Evolutionary conservation across 345 rosid genomes (phyloP), one percentile per base, ranked within the genome.

Genomic region (Fremontodendron californicum): DNA sequence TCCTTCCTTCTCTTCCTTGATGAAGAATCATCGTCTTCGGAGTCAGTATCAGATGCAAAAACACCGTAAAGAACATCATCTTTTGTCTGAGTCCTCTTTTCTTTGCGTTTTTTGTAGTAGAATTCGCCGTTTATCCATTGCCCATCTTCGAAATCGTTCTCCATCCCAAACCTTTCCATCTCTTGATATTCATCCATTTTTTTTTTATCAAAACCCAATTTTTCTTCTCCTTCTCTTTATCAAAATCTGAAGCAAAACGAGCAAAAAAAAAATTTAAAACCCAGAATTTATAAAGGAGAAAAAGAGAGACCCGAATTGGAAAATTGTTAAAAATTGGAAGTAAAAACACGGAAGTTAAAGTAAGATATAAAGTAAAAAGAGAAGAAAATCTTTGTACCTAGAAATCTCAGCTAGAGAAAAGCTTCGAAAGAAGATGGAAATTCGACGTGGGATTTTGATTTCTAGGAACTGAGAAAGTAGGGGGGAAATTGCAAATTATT

Each of bases 161-260:
- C 94, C 93, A 88, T 84, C 27, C 86, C 89, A 74, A 91, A 94
- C 66, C 90, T 87, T 80, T 93, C 98, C 98, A 87, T 91, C 79
- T 93, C 97, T 77, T 91, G 95, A 60, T 90, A 80, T 49, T 93
- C 98, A 37, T 94, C 97, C 98, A 91, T 91, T 67, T 12, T n/a
- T n/a, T n/a, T n/a, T 81, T n/a, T 40, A 6, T 9, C 1, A 13
- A 46, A 46, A 46, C 18, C 4, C 18, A 46, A 2, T 13, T 46
- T 45, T 11, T 45, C 48, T 2, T 45, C 3, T 45, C 3, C 48
- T 45, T 45, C 48, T 1, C 48, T 45, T 33, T 19, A 3, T 3
- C 11, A 37, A 11, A 65, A 65, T n/a, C 71, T 65, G 71, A 65
- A 65, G 18, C 16, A 39, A 65, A 60, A 60, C 27, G 18, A 27